Evolutionary conservation across 2,329 filamentous ascomycete species (phyloP).

Genomic region (Lasiodiplodia sp.): DNA sequence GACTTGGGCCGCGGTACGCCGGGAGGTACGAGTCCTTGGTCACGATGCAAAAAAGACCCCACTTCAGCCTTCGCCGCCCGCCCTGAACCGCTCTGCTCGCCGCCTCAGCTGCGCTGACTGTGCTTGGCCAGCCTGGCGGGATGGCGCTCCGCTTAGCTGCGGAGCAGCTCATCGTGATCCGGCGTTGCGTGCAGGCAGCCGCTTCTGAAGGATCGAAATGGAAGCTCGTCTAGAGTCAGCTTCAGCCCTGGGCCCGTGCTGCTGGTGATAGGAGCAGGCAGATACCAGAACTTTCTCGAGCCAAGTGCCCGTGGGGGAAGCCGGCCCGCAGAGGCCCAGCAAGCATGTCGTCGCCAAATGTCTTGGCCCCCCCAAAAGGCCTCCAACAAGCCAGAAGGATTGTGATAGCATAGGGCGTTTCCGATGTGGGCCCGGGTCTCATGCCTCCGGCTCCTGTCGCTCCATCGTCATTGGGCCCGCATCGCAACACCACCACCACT

Average conservation of each 20-base stretch:
- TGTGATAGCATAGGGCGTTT: slow-evolving; percentile 16
- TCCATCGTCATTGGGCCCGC: background rate
- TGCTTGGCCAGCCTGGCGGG: slow-evolving; percentile 6
- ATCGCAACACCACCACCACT: background rate
- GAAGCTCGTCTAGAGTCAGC: slow-evolving; percentile 12
- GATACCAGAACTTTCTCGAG: slow-evolving; percentile 5
- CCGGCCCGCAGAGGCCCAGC: background rate
- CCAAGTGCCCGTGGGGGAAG: slow-evolving; percentile 6
- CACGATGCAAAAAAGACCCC: slow-evolving; percentile 21
- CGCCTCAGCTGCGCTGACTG: slow-evolving; percentile 21
- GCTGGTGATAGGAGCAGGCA: background rate
- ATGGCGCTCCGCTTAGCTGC: slow-evolving; percentile 18
- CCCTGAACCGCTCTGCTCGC: background rate
- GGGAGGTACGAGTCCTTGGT: slow-evolving; percentile 26
- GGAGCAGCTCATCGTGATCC: slow-evolving; percentile 19
- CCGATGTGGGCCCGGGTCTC: slow-evolving; percentile 17
- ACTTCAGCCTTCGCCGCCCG: slow-evolving; percentile 8
- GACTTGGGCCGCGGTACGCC: slow-evolving; percentile 20
- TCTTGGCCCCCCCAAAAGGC: background rate
- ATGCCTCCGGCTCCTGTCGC: slow-evolving; percentile 11
- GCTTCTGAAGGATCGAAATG: slow-evolving; percentile 10
- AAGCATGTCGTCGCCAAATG: background rate
- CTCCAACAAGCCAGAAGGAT: background rate
- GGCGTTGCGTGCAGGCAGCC: slow-evolving; percentile 16
- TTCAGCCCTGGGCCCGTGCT: background rate